These are phyloP conservation scores for Kwoniella botswanensis DNA, from an alignment of 768 basidiomycete species.

Conservation along the genomic window DNA sequence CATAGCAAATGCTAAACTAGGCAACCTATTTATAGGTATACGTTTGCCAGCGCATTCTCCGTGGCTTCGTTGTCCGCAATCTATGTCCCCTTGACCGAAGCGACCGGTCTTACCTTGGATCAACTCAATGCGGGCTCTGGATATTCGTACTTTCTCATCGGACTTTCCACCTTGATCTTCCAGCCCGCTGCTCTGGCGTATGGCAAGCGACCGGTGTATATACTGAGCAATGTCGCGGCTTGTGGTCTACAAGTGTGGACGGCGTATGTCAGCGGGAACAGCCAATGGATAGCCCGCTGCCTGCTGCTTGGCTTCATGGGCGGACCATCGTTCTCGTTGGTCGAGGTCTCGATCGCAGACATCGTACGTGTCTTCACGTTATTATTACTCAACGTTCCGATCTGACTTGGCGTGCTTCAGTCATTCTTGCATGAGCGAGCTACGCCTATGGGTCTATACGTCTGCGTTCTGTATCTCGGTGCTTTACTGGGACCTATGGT, in stretches of 20 bases:
- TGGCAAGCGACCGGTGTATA: slow-evolving; percentile 22
- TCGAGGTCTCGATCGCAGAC: slow-evolving; percentile 27
- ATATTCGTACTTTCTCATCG: slow-evolving; percentile 28
- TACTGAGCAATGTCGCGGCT: slow-evolving; percentile 9
- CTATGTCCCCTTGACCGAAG: slow-evolving; percentile 20
- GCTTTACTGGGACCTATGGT: slow-evolving; percentile 20
- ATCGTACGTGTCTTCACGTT: background rate
- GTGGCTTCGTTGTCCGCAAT: slow-evolving; percentile 20
- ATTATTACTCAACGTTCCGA: background rate
- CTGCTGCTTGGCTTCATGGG: slow-evolving; percentile 23
- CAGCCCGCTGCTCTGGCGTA: slow-evolving; percentile 24
- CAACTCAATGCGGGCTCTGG: slow-evolving; percentile 23
- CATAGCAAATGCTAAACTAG: background rate
- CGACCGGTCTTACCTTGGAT: slow-evolving; percentile 26
- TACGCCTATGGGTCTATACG: slow-evolving; percentile 16
- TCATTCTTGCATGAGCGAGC: slow-evolving; percentile 10
- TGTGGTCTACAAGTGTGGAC: slow-evolving; percentile 21
- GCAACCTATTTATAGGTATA: slow-evolving; percentile 14
- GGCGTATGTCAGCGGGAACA: slow-evolving; percentile 4
- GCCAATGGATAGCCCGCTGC: slow-evolving; percentile 20
- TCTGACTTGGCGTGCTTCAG: background rate
- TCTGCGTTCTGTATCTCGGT: slow-evolving; percentile 20
- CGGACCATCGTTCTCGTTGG: slow-evolving; percentile 21
- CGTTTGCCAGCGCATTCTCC: slow-evolving; percentile 9
- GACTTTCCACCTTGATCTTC: slow-evolving; percentile 13